A percentile compares a stretch with the other conserved stretches of the same genome.
Conservation (phyloP, 2,329 filamentous ascomycete genomes). For the Didymella lethalis region DNA sequence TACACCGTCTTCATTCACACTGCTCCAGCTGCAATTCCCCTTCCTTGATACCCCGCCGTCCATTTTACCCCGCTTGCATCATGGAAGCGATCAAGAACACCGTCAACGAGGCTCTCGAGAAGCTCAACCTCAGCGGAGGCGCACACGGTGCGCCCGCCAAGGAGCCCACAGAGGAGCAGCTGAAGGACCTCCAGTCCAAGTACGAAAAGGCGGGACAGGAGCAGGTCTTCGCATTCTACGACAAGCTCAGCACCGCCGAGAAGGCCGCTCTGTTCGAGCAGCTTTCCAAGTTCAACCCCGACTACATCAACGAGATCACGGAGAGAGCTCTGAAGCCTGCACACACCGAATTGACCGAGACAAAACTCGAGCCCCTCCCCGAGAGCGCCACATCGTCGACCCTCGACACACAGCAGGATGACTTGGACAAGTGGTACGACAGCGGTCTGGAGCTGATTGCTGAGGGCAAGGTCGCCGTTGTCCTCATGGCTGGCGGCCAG, state of each 20-base stretch:
- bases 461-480: conserved; percentile 78
- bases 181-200: conserved; percentile 72
- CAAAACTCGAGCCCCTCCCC: conserved; percentile 83
- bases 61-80: conserved; percentile 44
- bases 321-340: conserved; percentile 82
- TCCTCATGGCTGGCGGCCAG: conserved; percentile 97
- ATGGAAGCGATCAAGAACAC: conserved; percentile 54
- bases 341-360: conserved; percentile 62
- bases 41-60: conserved; percentile 21
- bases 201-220: conserved; percentile 79
- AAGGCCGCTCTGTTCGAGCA: conserved; percentile 83
- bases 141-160: conserved; percentile 48
- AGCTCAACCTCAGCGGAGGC: conserved; percentile 51
- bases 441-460: conserved; percentile 71
- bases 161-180: conserved; percentile 70
- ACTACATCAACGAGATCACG: conserved; percentile 86
- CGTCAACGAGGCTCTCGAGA: conserved; percentile 53
- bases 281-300: conserved; percentile 80
- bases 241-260: conserved; percentile 75
- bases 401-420: conserved; percentile 81
- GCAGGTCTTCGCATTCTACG: conserved; percentile 88
- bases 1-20: neutral
- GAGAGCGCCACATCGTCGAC: conserved; percentile 87
- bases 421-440: conserved; percentile 85
- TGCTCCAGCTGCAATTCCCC: conserved; percentile 23